Percentiles rank a stretch among this genome's conserved stretches.
Evolutionary conservation across 2,329 filamentous ascomycete genomes (phyloP).

Genomic region (Aureobasidium sp.): DNA sequence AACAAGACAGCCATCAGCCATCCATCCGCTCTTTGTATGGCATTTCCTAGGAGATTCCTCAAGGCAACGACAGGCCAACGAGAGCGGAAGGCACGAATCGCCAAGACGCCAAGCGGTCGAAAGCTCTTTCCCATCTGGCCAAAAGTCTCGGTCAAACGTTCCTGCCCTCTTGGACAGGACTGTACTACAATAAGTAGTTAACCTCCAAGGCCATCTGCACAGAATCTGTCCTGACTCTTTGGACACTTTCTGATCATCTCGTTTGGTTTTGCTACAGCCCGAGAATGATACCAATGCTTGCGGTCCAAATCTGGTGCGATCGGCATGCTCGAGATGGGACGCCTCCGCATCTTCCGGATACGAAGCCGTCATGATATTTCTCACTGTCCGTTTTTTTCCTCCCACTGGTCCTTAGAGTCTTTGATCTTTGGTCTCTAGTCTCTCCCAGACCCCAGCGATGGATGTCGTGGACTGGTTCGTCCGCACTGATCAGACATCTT

Average conservation of each 20-base stretch:
- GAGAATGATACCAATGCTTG: neutral
- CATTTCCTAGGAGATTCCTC: too few relatives aligned
- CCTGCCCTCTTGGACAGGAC: neutral
- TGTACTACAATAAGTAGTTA: too few relatives aligned
- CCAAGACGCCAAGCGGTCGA: neutral
- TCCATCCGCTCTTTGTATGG: too few relatives aligned
- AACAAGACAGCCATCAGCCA: too few relatives aligned
- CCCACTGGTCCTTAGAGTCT: conserved; percentile 3
- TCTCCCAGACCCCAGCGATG: too few relatives aligned
- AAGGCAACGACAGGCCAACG: too few relatives aligned
- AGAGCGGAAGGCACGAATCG: neutral
- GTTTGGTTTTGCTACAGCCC: too few relatives aligned
- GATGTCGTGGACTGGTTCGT: too few relatives aligned
- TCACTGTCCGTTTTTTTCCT: neutral
- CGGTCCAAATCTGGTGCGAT: neutral
- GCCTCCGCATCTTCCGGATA: neutral
- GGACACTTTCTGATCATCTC: neutral
- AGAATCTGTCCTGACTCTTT: neutral
- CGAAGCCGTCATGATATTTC: too few relatives aligned
- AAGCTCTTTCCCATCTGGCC: neutral
- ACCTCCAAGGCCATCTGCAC: neutral
- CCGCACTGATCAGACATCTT: too few relatives aligned
- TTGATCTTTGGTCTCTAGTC: too few relatives aligned
- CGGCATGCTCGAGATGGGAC: too few relatives aligned
- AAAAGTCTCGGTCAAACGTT: neutral